These are phyloP conservation scores for Aspergillus proliferans DNA, from an alignment of 2,329 filamentous ascomycete genomes.

Conservation along the genomic window DNA sequence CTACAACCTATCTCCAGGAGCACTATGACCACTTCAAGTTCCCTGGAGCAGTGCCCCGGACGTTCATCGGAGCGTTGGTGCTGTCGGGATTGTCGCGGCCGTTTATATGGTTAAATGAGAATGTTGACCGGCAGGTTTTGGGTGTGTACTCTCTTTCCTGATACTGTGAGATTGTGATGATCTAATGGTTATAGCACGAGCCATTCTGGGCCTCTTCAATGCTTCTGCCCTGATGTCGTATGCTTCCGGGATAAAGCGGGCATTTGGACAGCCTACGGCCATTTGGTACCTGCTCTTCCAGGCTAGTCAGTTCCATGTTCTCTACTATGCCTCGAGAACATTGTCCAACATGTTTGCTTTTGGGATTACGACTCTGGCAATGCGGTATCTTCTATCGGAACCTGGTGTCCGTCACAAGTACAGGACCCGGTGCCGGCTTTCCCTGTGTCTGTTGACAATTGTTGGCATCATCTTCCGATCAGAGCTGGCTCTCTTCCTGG, in stretches of 20 bases:
- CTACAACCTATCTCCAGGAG: constrained; percentile 47
- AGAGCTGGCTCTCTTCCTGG: constrained; percentile 77
- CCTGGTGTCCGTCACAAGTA: constrained; percentile 15
- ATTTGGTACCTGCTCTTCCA: constrained; percentile 77
- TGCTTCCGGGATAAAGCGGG: constrained; percentile 54
- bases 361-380: constrained; percentile 49
- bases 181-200: constrained; percentile 51
- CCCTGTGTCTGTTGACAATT: constrained; percentile 69
- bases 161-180: constrained; percentile 1
- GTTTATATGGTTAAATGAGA: constrained; percentile 53
- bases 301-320: constrained; percentile 80
- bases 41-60: constrained; percentile 83
- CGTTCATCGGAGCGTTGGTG: constrained; percentile 74
- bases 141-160: constrained; percentile 34
- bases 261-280: constrained; percentile 63
- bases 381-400: constrained; percentile 47
- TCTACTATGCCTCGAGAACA: constrained; percentile 87
- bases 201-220: constrained; percentile 72
- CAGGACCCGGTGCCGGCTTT: constrained; percentile 52
- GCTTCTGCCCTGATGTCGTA: constrained; percentile 62
- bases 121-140: constrained; percentile 52
- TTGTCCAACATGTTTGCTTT: constrained; percentile 97
- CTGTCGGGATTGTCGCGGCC: constrained; percentile 69
- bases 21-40: constrained; percentile 88
- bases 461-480: constrained; percentile 82